These are phyloP conservation scores for Nidularia sp. DNA, from an alignment of 768 basidiomycete genomes.

Conservation along the genomic window DNA sequence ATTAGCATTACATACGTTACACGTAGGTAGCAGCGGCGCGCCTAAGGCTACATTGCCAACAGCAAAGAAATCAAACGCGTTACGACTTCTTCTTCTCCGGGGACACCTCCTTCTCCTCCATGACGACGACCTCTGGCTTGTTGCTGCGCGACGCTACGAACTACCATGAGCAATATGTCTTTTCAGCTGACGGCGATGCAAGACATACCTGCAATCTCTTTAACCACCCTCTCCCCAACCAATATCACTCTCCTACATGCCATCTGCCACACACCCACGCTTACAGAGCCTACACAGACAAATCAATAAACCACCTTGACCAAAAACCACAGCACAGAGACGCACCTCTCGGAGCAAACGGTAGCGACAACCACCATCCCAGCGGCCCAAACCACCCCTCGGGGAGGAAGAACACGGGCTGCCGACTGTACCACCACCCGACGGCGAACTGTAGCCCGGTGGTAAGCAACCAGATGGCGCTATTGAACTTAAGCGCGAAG, in stretches of 20 bases:
- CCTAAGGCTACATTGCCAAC: too few species aligned
- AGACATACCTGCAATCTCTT: constrained; percentile 45
- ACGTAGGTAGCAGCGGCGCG: too few species aligned
- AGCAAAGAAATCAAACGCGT: too few species aligned
- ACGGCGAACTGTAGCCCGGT: constrained; percentile 80
- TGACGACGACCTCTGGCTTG: too few species aligned
- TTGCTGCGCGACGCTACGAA: too few species aligned
- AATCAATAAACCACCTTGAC: background rate
- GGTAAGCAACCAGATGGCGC: constrained; percentile 77
- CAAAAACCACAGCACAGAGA: constrained; percentile 1
- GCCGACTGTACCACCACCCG: constrained; percentile 87
- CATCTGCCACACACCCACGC: constrained; percentile 94
- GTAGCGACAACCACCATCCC: constrained; percentile 84
- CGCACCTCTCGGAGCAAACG: constrained; percentile 85
- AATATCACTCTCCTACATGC: constrained; percentile 84
- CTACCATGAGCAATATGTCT: too few species aligned
- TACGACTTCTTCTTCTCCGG: too few species aligned
- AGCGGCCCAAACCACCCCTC: constrained; percentile 86
- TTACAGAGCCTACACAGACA: constrained; percentile 69
- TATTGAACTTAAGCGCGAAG: constrained; percentile 71
- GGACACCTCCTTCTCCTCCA: too few species aligned
- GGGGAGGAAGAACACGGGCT: constrained; percentile 94
- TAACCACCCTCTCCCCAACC: constrained; percentile 69
- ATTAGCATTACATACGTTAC: too few species aligned
- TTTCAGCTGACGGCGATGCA: background rate